Evolutionary conservation across 2,329 filamentous ascomycete genomes (phyloP), one percentile per base, ranked within the genome.

Genomic region (Ophiostoma sp.): DNA sequence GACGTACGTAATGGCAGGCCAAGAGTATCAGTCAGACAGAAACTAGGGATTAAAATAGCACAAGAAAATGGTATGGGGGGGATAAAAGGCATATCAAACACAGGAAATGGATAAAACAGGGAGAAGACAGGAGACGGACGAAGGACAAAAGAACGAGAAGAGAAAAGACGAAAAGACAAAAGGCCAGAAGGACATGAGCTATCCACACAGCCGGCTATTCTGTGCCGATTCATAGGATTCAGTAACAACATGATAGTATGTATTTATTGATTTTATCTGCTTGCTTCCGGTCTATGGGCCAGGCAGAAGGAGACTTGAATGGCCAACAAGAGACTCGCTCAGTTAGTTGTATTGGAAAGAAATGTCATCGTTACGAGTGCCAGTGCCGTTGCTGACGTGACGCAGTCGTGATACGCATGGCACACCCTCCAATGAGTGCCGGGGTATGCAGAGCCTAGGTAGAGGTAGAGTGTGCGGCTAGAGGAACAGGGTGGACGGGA

Each of bases 341-440:
- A 27, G 27, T 27, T 27, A 27, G 27, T 27, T 27, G 27, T 27
- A 27, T 27, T 27, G 27, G 27, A 27, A 27, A 27, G 27, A 27
- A 44, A 12, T 44, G 42, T 44, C 42, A 6, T 44, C 11, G 42
- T 12, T 44, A 49, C 2, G 16, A 60, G 9, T 60, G 55, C 18
- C 55, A 12, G 27, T 44, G 7, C 42, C 11, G 11, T 6, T 44
- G 11, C 42, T 12, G 42, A 55, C 27, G 27, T 27, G 27, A 27
- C 18, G 27, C 41, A 40, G 12, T 16, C 38, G 55, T 60, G 27
- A 47, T 38, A 65, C 44, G 47, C 47, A 68, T 42, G 14, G 40
- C 67, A 68, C 64, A 68, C 67, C 67, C 67, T 45, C 67, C 67
- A 68, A 40, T 64, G 63, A 27, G 40, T 60, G 63, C 63, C 38